These are phyloP conservation scores for Urochloa ruziziensis DNA, from an alignment of 176 grass and related monocot species.

Conservation along the genomic window DNA sequence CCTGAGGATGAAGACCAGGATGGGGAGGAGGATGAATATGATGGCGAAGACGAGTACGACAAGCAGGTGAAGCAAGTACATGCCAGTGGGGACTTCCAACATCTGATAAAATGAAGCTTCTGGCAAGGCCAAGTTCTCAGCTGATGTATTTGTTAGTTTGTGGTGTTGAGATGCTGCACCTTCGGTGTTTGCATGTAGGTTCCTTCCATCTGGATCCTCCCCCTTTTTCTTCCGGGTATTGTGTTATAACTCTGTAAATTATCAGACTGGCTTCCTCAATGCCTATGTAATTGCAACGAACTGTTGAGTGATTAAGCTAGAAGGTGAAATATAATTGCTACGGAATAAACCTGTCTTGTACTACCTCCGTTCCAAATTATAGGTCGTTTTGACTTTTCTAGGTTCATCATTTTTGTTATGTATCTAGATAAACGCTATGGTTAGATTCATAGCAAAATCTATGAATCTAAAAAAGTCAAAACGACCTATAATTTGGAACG, in stretches of 20 bases:
- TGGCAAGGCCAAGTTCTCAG: conserved; percentile 6
- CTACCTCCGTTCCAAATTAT: too few species aligned
- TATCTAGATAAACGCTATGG: too few species aligned
- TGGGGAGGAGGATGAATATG: conserved; percentile 59
- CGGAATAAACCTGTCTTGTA: conserved; percentile 12
- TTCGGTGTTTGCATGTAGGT: conserved; percentile 6
- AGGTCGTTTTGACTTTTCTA: too few species aligned
- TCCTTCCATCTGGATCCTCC: background rate
- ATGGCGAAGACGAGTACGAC: conserved; percentile 79
- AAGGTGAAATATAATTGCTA: conserved; percentile 11
- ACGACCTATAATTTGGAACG: too few species aligned
- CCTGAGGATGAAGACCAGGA: conserved; percentile 53
- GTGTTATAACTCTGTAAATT: conserved; percentile 42
- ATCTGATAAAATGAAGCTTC: conserved; percentile 30
- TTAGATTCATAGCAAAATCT: too few species aligned
- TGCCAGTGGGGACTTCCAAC: conserved; percentile 70
- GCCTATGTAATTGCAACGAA: conserved; percentile 37
- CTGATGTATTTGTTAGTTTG: conserved; percentile 21
- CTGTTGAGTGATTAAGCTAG: conserved; percentile 33
- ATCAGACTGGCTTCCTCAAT: conserved; percentile 13
- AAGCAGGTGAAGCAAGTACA: conserved; percentile 93
- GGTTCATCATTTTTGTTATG: too few species aligned
- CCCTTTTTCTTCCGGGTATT: background rate
- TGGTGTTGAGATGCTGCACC: conserved; percentile 12
- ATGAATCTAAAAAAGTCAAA: too few species aligned